phyloP scores from a whole-genome alignment of 1,284 basidiomycete species.

The Pascua sp. region DNA sequence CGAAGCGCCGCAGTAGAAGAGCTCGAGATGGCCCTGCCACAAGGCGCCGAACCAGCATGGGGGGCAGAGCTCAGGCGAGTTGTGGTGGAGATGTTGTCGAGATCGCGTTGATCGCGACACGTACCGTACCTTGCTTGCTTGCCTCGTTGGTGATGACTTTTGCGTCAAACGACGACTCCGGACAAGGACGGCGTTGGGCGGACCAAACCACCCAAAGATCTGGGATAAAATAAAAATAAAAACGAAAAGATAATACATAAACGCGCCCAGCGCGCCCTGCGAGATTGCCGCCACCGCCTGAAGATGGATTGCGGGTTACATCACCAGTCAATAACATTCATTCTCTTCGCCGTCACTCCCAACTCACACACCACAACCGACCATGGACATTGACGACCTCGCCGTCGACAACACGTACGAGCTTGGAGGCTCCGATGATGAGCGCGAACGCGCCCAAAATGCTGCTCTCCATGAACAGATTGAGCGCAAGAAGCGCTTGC shows the following conservation, averaged over 20 bases:
- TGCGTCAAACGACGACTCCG: too few species aligned
- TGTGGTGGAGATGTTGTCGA: neutral
- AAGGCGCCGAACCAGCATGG: conserved; percentile 14
- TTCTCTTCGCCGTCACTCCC: too few species aligned
- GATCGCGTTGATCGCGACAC: too few species aligned
- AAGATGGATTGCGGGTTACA: too few species aligned
- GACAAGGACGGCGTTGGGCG: too few species aligned
- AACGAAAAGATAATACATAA: neutral
- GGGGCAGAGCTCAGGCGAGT: neutral
- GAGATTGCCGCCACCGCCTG: too few species aligned
- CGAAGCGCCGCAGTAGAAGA: conserved; percentile 5
- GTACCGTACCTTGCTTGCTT: too few species aligned
- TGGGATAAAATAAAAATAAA: neutral
- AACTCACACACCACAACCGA: neutral
- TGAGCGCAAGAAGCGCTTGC: conserved; percentile 92
- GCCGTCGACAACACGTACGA: conserved; percentile 46
- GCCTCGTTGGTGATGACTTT: too few species aligned
- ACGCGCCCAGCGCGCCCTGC: too few species aligned
- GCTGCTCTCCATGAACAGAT: conserved; percentile 81
- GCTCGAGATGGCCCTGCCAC: conserved; percentile 12
- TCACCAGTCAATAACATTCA: too few species aligned
- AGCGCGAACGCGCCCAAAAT: conserved; percentile 54
- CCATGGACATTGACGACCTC: conserved; percentile 40
- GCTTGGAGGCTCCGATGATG: conserved; percentile 47
- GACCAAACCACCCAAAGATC: too few species aligned